A percentile compares a stretch with the other conserved stretches of the same genome.
These are phyloP conservation scores for Ophiostoma sp. DNA, from an alignment of 2,329 filamentous ascomycete species.

Conservation along the genomic window DNA sequence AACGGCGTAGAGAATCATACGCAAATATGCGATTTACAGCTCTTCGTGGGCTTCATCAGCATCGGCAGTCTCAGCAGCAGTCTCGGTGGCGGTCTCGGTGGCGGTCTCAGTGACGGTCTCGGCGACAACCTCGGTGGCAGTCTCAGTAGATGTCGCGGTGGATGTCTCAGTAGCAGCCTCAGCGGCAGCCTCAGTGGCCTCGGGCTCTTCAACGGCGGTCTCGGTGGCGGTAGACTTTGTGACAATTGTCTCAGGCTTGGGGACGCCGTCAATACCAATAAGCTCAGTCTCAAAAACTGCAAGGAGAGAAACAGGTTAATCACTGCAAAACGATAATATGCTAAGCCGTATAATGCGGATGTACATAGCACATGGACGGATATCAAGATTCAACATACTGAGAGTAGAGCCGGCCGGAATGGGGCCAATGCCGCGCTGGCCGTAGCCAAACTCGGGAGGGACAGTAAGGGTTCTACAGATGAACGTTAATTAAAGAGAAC, in stretches of 20 bases:
- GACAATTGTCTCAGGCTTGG: conserved; percentile 44
- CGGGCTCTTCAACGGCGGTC: conserved; percentile 31
- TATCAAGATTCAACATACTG: conserved; percentile 43
- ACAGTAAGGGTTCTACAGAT: conserved; percentile 70
- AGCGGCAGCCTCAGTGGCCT: conserved; percentile 35
- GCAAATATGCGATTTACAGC: not conserved
- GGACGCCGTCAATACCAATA: conserved; percentile 72
- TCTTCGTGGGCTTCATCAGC: conserved; percentile 1
- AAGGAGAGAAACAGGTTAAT: not conserved
- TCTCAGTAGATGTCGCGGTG: conserved; percentile 33
- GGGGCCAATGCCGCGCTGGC: conserved; percentile 66
- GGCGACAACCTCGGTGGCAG: conserved; percentile 40
- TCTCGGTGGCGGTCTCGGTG: conserved; percentile 34
- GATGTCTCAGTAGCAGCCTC: conserved; percentile 44
- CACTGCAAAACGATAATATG: not conserved
- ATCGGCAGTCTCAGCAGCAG: conserved; percentile 34
- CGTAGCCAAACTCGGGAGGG: conserved; percentile 81
- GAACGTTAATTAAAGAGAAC: not conserved
- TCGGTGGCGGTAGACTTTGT: conserved; percentile 37
- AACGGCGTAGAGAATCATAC: not conserved
- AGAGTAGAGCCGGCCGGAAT: conserved; percentile 79
- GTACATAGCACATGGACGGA: not conserved
- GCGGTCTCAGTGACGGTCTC: conserved; percentile 45
- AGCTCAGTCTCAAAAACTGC: conserved; percentile 68
- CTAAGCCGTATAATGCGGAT: not conserved